These are phyloP conservation scores for Podospora tetraspora DNA, from an alignment of 495 filamentous ascomycete species.

Conservation along the genomic window DNA sequence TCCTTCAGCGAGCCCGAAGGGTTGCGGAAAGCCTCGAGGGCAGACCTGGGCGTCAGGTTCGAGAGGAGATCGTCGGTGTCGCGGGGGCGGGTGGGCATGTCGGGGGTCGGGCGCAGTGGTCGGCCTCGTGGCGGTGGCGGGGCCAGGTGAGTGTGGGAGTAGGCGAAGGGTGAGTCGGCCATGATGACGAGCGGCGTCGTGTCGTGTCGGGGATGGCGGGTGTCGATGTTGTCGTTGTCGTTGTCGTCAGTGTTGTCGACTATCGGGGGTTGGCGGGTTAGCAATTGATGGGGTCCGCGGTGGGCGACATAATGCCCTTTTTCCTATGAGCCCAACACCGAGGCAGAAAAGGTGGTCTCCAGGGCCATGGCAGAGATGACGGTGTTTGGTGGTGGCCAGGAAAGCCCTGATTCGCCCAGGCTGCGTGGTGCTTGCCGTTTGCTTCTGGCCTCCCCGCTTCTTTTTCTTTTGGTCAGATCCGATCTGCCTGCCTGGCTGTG, in stretches of 20 bases:
- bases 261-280: background rate
- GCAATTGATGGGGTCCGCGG: conserved; percentile 13
- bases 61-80: conserved; percentile 41
- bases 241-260: background rate
- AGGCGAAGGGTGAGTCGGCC: conserved; percentile 25
- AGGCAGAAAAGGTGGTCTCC: conserved; percentile 11
- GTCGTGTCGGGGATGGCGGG: background rate
- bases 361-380: conserved; percentile 12
- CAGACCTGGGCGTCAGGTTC: conserved; percentile 38
- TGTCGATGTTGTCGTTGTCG: background rate
- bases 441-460: conserved; percentile 1
- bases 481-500: background rate
- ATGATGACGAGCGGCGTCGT: conserved; percentile 12
- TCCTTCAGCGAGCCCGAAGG: conserved; percentile 53
- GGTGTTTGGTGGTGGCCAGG: conserved; percentile 2
- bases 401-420: conserved; percentile 11
- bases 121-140: conserved; percentile 18
- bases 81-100: conserved; percentile 34
- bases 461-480: background rate
- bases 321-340: conserved; percentile 27
- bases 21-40: conserved; percentile 40
- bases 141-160: conserved; percentile 20
- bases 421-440: background rate
- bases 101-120: conserved; percentile 28
- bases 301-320: conserved; percentile 23